Conservation (phyloP, 495 filamentous ascomycete species). For the Penicillium riverlandense region DNA sequence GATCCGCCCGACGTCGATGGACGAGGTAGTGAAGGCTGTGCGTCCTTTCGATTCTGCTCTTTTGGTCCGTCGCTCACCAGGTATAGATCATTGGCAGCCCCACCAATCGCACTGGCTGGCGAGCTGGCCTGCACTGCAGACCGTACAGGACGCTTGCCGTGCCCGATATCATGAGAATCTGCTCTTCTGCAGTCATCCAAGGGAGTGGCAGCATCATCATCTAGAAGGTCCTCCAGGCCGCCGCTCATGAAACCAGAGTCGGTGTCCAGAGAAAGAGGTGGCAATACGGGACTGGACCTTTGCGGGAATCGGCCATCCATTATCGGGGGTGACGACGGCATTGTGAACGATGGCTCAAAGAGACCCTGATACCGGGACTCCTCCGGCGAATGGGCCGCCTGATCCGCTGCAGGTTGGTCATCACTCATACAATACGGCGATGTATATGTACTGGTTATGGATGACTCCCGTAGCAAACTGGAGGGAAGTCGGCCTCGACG, state of each 20-base stretch:
- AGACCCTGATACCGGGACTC: conserved; percentile 40
- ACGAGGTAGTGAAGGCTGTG: conserved; percentile 12
- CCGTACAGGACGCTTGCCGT: conserved; percentile 36
- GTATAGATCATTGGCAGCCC: conserved; percentile 12
- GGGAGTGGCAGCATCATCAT: conserved; percentile 41
- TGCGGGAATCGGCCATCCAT: conserved; percentile 47
- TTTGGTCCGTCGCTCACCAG: conserved; percentile 8
- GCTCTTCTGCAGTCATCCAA: conserved; percentile 24
- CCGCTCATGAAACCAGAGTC: conserved; percentile 84
- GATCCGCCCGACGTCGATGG: conserved; percentile 21
- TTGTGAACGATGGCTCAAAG: conserved; percentile 45
- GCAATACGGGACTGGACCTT: conserved; percentile 69
- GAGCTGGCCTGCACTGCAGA: conserved; percentile 27
- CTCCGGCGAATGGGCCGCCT: conserved; percentile 34
- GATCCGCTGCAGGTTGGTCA: conserved; percentile 23
- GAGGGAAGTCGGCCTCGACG: conserved; percentile 26
- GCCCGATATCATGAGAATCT: conserved; percentile 28
- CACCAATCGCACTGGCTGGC: conserved; percentile 14
- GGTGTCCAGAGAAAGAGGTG: conserved; percentile 49
- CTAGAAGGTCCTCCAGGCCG: conserved; percentile 52
- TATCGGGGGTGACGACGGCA: conserved; percentile 75
- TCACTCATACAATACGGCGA: conserved; percentile 44
- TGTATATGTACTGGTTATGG: conserved; percentile 29
- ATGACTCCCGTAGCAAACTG: conserved; percentile 40
- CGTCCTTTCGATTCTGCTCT: conserved; percentile 13